Conservation (phyloP, 1,284 basidiomycete species). For the Ustilago hordei region DNA sequence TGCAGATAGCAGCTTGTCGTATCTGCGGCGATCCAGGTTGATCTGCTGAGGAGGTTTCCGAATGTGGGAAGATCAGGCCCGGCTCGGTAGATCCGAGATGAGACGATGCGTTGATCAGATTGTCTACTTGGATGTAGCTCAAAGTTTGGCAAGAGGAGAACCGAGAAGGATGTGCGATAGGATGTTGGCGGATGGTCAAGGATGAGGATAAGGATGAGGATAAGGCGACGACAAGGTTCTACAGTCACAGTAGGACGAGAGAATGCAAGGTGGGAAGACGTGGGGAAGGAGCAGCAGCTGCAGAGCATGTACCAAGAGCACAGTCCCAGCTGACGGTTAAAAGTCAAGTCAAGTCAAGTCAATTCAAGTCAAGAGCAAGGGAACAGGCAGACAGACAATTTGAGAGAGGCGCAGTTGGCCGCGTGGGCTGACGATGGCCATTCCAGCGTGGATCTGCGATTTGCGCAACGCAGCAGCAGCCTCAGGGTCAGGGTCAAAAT, state of each 20-base stretch:
- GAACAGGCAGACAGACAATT: neutral
- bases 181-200: neutral
- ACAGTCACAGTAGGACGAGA: neutral
- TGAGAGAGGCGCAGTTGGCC: neutral
- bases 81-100: neutral
- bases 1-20: neutral
- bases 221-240: neutral
- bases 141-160: neutral
- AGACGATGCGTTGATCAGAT: neutral
- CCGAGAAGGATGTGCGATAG: neutral
- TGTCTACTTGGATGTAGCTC: neutral
- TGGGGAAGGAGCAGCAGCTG: neutral
- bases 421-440: constrained; percentile 10
- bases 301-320: constrained; percentile 1
- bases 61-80: neutral
- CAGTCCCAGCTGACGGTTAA: neutral
- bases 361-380: too few relatives aligned
- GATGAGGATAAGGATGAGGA: neutral
- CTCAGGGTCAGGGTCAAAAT: constrained; percentile 2
- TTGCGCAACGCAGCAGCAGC: neutral
- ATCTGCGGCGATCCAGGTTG: neutral
- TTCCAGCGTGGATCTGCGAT: constrained; percentile 1
- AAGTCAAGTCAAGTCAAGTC: neutral
- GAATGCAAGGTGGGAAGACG: neutral
- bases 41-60: too few relatives aligned